These are phyloP conservation scores for Bromus sterilis DNA, from an alignment of 176 grass and related monocot genomes.

Conservation along the genomic window DNA sequence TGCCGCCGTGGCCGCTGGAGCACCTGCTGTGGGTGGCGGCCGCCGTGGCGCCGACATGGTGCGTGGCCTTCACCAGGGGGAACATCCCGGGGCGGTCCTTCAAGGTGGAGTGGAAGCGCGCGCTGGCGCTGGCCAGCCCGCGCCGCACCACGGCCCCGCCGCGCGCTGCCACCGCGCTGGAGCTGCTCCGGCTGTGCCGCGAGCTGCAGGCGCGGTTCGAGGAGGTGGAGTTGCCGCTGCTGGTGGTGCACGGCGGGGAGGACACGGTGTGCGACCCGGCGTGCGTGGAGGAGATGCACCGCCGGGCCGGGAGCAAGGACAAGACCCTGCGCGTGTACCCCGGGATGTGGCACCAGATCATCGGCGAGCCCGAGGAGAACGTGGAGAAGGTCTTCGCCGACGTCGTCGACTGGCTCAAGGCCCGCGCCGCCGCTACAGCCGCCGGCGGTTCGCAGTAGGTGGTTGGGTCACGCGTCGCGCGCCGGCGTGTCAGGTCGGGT, in stretches of 20 bases:
- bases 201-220: conserved; percentile 3
- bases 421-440: background rate
- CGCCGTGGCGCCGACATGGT: conserved; percentile 61
- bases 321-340: conserved; percentile 73
- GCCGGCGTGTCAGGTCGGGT: background rate
- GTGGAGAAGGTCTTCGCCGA: background rate
- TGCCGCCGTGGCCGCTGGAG: conserved; percentile 80
- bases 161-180: background rate
- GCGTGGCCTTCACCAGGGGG: conserved; percentile 52
- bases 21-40: conserved; percentile 52
- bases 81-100: conserved; percentile 72
- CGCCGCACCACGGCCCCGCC: conserved; percentile 30
- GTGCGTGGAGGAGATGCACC: conserved; percentile 21
- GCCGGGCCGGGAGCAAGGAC: conserved; percentile 56
- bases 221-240: conserved; percentile 19
- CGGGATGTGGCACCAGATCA: conserved; percentile 87
- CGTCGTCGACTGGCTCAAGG: conserved; percentile 38
- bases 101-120: conserved; percentile 77
- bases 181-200: background rate
- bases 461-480: conserved; percentile 3
- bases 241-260: conserved; percentile 64
- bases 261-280: conserved; percentile 76
- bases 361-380: conserved; percentile 77
- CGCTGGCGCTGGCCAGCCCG: conserved; percentile 52
- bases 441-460: background rate